phyloP scores from a whole-genome alignment of 345 rosid species.

The Rhodamnia argentea region DNA sequence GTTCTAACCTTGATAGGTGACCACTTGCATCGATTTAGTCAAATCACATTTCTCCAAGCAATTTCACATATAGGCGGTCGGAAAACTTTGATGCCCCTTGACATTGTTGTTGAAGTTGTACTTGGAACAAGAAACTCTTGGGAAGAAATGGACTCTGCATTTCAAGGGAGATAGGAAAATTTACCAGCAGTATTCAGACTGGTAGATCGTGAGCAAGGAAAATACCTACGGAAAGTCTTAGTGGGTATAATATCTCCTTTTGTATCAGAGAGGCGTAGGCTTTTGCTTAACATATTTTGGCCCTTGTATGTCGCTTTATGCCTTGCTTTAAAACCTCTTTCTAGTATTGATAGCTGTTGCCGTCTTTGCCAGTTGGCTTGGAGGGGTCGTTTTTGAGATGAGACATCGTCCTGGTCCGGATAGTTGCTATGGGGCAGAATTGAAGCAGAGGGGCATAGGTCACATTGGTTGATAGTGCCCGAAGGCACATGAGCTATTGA shows the following conservation, averaged over 20 bases:
- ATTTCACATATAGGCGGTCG: not conserved
- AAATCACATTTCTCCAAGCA: not conserved
- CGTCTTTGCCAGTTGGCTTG: not conserved
- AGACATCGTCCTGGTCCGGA: not conserved
- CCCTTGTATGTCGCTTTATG: not conserved
- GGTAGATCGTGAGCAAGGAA: not conserved
- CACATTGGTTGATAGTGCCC: not conserved
- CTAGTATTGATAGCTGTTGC: not conserved
- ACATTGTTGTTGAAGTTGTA: not conserved
- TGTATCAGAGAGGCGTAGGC: not conserved
- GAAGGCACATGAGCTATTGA: not conserved
- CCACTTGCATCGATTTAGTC: not conserved
- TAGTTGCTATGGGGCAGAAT: not conserved
- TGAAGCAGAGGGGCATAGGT: not conserved
- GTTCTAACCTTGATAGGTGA: not conserved
- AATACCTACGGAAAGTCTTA: not conserved
- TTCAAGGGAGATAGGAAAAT: not conserved
- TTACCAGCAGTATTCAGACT: not conserved
- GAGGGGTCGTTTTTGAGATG: not conserved
- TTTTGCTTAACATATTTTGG: no score
- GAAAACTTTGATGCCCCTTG: not conserved
- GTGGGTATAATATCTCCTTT: not conserved
- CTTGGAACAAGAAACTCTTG: not conserved
- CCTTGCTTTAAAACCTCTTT: not conserved
- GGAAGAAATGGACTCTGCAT: not conserved